These are phyloP conservation scores for Zopfochytrium polystomum DNA, from an alignment of 371 early-diverging fungal species.

Conservation along the genomic window DNA sequence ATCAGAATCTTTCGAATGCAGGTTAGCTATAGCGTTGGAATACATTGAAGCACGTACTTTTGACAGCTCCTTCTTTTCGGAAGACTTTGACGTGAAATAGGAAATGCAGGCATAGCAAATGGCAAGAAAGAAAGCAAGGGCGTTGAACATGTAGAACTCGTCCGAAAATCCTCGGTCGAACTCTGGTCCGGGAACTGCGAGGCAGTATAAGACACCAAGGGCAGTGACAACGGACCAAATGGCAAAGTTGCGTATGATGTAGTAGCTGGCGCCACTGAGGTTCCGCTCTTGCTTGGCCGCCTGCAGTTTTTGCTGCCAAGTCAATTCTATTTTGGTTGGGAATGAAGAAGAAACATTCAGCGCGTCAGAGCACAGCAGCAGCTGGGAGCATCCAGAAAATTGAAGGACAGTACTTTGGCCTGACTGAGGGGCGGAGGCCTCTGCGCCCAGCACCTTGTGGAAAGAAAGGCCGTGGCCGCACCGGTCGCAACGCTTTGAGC, in stretches of 20 bases:
- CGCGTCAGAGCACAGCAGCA: not conserved
- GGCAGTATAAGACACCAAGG: slow-evolving; percentile 9
- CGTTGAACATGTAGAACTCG: slow-evolving; percentile 16
- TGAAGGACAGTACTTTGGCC: too few relatives aligned
- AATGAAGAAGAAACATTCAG: not conserved
- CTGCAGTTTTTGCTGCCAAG: not conserved
- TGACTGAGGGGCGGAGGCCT: too few relatives aligned
- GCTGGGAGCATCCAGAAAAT: too few relatives aligned
- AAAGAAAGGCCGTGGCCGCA: slow-evolving; percentile 22
- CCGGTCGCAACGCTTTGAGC: slow-evolving; percentile 16
- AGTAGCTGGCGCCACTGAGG: slow-evolving; percentile 13
- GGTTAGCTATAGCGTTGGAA: slow-evolving; percentile 16
- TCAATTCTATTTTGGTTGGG: slow-evolving; percentile 5
- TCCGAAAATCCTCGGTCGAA: slow-evolving; percentile 24
- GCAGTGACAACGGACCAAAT: slow-evolving; percentile 15
- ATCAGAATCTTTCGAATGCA: slow-evolving; percentile 19
- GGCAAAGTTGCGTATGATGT: slow-evolving; percentile 25
- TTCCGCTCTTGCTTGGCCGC: slow-evolving; percentile 15
- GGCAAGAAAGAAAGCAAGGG: slow-evolving; percentile 24
- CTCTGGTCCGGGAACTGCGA: slow-evolving; percentile 15
- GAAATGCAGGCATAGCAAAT: slow-evolving; percentile 15
- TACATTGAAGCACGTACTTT: too few relatives aligned
- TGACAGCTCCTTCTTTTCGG: slow-evolving; percentile 19
- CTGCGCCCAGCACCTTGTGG: slow-evolving; percentile 6
- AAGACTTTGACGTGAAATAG: slow-evolving; percentile 16